Evolutionary conservation across 805 yeast genomes (phyloP), one percentile per base, ranked within the genome.

Genomic region (Starmerella davenportii): DNA sequence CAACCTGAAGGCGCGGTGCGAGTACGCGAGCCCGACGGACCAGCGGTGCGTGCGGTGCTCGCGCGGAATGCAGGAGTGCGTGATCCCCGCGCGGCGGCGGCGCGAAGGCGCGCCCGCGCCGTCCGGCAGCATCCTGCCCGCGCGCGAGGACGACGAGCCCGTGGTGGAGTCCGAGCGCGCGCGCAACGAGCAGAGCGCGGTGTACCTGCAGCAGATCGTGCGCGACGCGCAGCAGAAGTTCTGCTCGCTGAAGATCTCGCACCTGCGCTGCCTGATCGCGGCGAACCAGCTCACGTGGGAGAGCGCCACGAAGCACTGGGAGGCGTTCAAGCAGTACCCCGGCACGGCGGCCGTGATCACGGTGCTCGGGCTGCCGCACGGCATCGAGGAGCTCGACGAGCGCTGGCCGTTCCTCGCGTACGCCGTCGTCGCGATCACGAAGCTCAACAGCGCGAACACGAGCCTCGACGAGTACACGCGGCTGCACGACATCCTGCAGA

Each of bases 1-100:
- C 5, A 45, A 49, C 15, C 49, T 50, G 16, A 52, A 52, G 30
- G 52, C 47, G 19, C 46, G 56, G n/a, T 52, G 56, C 39, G 53
- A 51, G 35, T 52, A 48, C 40, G 47, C 47, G 20, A 45, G 45
- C 33, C 54, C 53, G 9, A 44, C 46, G 2, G 43, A 41, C 17
- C 41, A 43, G 13, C 32, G 44, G 2, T 52, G 56, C 37, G 38
- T 49, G 5, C 44, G 55, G 17, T 52, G 56, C 33, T 42, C 38
- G 25, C 36, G 36, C 21, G 43, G 43, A 30, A 30, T 34, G 13
- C 28, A 47, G 8, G 31, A 37, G 25, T 51, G 55, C 38, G 37
- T 43, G 14, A 40, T 43, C n/a, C 39, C 40, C 2, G 20, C 8
- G 9, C 34, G 39, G 9, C 38, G 37, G 28, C 35, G 39, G 20